Conservation (phyloP, 176 grass and related monocot species). For the Aegilops umbellulata region DNA sequence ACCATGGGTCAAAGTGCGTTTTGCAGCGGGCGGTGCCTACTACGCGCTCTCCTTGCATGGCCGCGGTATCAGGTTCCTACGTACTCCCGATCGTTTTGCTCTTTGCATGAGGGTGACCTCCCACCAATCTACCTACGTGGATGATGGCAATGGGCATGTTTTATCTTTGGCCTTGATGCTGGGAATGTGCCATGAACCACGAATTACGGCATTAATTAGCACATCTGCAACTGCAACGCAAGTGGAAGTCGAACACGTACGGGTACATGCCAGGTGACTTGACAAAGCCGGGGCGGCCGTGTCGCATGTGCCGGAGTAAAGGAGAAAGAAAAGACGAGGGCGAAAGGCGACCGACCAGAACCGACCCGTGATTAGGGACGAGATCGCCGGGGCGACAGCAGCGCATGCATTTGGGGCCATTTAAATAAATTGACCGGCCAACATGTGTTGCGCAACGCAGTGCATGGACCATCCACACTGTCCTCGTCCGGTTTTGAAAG, state of each 20-base stretch:
- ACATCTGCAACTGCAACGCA: not conserved
- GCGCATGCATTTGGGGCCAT: not conserved
- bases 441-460: not conserved
- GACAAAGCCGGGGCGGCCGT: not conserved
- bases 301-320: not conserved
- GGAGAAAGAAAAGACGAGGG: too few relatives aligned
- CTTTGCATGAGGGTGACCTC: not conserved
- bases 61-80: not conserved
- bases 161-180: too few relatives aligned
- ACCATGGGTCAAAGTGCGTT: too few relatives aligned
- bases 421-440: not conserved
- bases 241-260: not conserved
- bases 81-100: not conserved
- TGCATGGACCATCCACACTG: not conserved
- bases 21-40: too few relatives aligned
- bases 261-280: not conserved
- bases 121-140: not conserved
- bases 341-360: not conserved
- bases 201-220: not conserved
- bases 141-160: not conserved
- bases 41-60: not conserved
- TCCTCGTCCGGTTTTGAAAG: not conserved
- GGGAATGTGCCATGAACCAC: not conserved
- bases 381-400: not conserved
- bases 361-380: conserved; percentile 9